Evolutionary conservation across 352 stramenopile genomes (phyloP).

Genomic region (Phytophthora capsici): DNA sequence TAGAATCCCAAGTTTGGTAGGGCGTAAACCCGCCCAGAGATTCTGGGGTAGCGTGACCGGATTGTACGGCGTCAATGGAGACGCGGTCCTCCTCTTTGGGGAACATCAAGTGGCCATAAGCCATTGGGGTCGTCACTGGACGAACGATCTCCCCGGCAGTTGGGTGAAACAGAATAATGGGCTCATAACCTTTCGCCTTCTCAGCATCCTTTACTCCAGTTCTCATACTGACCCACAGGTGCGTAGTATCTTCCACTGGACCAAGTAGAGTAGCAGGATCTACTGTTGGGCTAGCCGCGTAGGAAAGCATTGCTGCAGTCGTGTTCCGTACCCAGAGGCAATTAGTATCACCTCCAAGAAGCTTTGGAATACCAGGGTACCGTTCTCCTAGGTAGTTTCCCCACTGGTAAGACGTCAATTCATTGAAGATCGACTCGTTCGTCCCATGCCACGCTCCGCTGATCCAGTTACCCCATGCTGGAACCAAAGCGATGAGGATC

Average conservation of each 20-base stretch:
- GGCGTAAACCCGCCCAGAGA: neutral
- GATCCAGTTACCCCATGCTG: conserved; percentile 16
- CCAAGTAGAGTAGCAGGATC: conserved; percentile 7
- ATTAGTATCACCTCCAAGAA: conserved; percentile 30
- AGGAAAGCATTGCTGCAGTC: conserved; percentile 1
- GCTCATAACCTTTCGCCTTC: conserved; percentile 3
- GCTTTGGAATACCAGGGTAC: conserved; percentile 28
- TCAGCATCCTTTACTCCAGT: conserved; percentile 20
- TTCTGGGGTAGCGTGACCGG: conserved; percentile 12
- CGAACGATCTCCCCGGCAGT: conserved; percentile 6
- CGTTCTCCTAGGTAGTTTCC: conserved; percentile 17
- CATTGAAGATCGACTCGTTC: conserved; percentile 20
- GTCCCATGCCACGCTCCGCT: conserved; percentile 12
- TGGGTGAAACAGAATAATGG: conserved; percentile 16
- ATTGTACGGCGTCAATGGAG: conserved; percentile 17
- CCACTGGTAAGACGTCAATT: conserved; percentile 16
- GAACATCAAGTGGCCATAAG: conserved; percentile 22
- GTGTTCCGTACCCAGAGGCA: conserved; percentile 22
- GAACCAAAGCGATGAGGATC: conserved; percentile 26
- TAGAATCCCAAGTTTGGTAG: conserved; percentile 25
- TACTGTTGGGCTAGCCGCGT: neutral
- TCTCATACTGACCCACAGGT: conserved; percentile 26
- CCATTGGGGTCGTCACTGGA: conserved; percentile 1
- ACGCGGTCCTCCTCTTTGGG: conserved; percentile 20
- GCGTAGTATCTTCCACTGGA: conserved; percentile 15